phyloP scores from a whole-genome alignment of 495 filamentous ascomycete species.

The Antarctomyces pellizariae region DNA sequence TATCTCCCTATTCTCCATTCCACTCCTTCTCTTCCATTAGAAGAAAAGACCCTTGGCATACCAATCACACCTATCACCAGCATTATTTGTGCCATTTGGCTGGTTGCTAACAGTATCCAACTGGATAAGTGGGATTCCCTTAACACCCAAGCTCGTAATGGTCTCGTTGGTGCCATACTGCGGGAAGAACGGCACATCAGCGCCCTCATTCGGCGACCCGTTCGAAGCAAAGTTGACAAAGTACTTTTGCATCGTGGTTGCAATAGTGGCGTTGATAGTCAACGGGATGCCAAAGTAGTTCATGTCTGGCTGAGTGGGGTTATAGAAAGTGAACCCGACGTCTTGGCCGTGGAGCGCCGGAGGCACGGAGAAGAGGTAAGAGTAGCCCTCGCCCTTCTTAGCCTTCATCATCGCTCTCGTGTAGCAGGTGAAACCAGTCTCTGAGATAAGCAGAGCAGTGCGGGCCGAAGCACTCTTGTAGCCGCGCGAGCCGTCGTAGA shows the following conservation, averaged over 20 bases:
- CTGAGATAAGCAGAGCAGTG: constrained; percentile 15
- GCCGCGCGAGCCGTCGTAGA: constrained; percentile 1
- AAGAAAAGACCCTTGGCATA: too few species aligned
- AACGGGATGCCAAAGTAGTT: too few species aligned
- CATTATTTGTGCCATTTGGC: too few species aligned
- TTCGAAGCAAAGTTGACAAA: constrained; percentile 29
- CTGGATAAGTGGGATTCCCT: too few species aligned
- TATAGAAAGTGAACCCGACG: constrained; percentile 27
- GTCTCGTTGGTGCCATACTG: constrained; percentile 6
- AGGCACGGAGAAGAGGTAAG: constrained; percentile 36
- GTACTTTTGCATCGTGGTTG: constrained; percentile 32
- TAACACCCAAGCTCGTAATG: constrained; percentile 5
- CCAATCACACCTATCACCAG: too few species aligned
- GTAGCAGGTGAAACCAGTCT: constrained; percentile 25
- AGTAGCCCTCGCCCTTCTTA: constrained; percentile 28
- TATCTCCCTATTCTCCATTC: too few species aligned
- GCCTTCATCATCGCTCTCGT: constrained; percentile 18
- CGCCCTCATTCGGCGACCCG: constrained; percentile 13
- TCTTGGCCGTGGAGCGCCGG: constrained; percentile 30
- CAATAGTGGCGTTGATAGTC: constrained; percentile 22
- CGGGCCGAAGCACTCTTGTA: constrained; percentile 18
- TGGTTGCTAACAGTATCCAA: too few species aligned
- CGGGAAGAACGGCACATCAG: constrained; percentile 4
- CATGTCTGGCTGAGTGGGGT: constrained; percentile 14
- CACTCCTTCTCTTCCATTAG: too few species aligned